phyloP scores from a whole-genome alignment of 75 land plant species.

The Selaginella tamariscina region DNA sequence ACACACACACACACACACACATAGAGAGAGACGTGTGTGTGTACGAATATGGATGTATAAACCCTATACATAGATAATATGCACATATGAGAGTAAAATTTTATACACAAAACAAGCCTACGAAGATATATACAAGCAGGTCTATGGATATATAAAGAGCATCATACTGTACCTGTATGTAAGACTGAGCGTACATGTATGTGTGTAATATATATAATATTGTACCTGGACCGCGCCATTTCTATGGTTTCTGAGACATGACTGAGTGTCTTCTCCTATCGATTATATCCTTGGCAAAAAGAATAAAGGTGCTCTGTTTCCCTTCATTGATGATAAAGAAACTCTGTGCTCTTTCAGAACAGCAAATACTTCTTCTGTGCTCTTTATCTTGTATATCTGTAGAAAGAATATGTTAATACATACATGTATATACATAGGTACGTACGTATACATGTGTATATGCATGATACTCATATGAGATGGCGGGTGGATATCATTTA shows the following conservation, averaged over 20 bases:
- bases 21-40: background rate
- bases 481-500: no score
- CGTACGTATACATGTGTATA: conserved; percentile 2
- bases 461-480: no score
- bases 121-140: no score
- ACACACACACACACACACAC: background rate
- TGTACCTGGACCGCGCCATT: conserved; percentile 21
- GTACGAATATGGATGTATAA: conserved; percentile 13
- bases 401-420: background rate
- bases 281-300: conserved; percentile 23
- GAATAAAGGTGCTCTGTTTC: conserved; percentile 20
- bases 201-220: no score
- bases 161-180: no score
- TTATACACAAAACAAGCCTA: no score
- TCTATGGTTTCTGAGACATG: conserved; percentile 24
- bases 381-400: conserved; percentile 22
- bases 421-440: background rate
- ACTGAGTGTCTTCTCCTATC: conserved; percentile 19
- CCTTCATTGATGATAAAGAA: conserved; percentile 22
- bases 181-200: no score
- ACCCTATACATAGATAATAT: no score
- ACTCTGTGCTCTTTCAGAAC: conserved; percentile 21
- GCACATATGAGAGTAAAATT: no score
- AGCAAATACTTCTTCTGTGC: conserved; percentile 23
- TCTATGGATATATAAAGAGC: no score